These are phyloP conservation scores for Acanthamoeba sp. DNA, from an alignment of 208 protist species.

Conservation along the genomic window DNA sequence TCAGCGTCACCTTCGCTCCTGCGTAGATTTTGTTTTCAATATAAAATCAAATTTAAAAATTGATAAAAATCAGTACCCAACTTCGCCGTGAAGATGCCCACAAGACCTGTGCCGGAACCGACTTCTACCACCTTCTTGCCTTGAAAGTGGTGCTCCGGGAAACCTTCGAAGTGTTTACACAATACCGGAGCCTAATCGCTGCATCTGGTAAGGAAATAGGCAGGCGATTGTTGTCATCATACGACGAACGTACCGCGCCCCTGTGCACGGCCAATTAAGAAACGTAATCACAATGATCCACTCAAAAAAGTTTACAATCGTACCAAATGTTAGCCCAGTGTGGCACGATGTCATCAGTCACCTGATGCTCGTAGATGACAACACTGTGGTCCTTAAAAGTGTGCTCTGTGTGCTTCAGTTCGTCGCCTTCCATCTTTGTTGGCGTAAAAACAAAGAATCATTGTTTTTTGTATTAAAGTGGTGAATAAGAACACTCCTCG, in stretches of 20 bases:
- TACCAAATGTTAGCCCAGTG: conserved; percentile 63
- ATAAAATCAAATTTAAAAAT: neutral
- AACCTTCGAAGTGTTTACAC: conserved; percentile 43
- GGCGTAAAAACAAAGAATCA: too few relatives aligned
- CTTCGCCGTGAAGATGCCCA: conserved; percentile 15
- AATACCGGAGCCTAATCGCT: neutral
- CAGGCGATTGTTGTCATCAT: neutral
- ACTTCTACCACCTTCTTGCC: conserved; percentile 27
- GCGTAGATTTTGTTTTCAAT: neutral
- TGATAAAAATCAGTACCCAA: neutral
- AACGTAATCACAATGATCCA: neutral
- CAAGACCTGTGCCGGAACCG: conserved; percentile 10
- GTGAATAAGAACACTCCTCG: too few relatives aligned
- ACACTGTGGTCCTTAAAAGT: neutral
- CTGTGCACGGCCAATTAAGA: neutral
- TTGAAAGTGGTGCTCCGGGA: neutral
- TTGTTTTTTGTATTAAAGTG: too few relatives aligned
- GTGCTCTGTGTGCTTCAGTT: neutral
- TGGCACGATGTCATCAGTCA: conserved; percentile 28
- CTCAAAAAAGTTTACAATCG: neutral
- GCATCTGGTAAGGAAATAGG: neutral
- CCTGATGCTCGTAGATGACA: conserved; percentile 21
- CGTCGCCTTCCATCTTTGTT: conserved; percentile 35
- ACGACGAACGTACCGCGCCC: conserved; percentile 4
- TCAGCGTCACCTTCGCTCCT: conserved; percentile 62